Evolutionary conservation across 2,329 filamentous ascomycete genomes (phyloP).

Genomic region (Aquanectria penicillioides): DNA sequence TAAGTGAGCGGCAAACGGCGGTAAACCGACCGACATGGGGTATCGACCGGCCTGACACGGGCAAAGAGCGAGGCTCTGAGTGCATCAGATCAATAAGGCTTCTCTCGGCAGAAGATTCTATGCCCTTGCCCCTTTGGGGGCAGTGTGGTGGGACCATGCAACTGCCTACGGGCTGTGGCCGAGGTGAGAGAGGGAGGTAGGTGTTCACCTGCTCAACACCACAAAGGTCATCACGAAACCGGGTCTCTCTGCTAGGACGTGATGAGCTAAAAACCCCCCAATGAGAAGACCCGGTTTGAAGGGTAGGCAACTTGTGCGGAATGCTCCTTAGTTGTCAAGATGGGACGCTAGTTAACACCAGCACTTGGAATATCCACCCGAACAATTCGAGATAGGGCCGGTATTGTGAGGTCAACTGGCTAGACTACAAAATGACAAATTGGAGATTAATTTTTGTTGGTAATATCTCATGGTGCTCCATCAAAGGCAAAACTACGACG

Average conservation of each 20-base stretch:
- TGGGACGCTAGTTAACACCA: too few relatives aligned
- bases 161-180: not conserved
- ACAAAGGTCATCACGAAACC: not conserved
- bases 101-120: conserved; percentile 3
- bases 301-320: too few relatives aligned
- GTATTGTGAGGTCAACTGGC: not conserved
- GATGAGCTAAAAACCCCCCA: not conserved
- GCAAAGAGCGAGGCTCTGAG: too few relatives aligned
- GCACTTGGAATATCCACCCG: not conserved
- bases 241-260: not conserved
- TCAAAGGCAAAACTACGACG: not conserved
- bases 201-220: conserved; percentile 9
- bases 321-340: not conserved
- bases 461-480: not conserved
- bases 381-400: not conserved
- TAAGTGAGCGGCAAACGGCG: conserved; percentile 13
- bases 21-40: not conserved
- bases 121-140: conserved; percentile 16
- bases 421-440: not conserved
- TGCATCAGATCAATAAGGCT: not conserved
- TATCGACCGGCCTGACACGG: not conserved
- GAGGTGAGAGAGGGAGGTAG: conserved; percentile 12
- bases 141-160: conserved; percentile 15
- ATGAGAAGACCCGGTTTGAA: not conserved
- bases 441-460: not conserved